Evolutionary conservation across 2,329 filamentous ascomycete genomes (phyloP).

Genomic region (Aspergillus uvarum): DNA sequence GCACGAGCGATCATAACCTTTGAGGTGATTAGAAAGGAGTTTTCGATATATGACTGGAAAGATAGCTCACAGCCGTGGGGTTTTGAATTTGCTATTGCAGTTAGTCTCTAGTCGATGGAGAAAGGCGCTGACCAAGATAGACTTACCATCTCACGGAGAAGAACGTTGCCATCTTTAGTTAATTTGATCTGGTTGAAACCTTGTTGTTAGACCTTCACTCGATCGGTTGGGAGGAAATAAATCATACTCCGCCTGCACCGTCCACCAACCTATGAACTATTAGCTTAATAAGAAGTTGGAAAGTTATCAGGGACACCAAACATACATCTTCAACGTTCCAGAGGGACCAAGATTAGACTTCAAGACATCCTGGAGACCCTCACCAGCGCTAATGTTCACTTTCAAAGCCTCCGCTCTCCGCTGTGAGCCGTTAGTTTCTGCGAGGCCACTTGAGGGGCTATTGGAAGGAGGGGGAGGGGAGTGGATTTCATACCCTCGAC

Average conservation of each 20-base stretch:
- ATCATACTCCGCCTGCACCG: slow-evolving; percentile 58
- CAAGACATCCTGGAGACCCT: slow-evolving; percentile 89
- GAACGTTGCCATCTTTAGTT: slow-evolving; percentile 96
- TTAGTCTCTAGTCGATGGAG: slow-evolving; percentile 30
- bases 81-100: slow-evolving; percentile 81
- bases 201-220: slow-evolving; percentile 20
- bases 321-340: slow-evolving; percentile 93
- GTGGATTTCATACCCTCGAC: slow-evolving; percentile 71
- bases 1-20: slow-evolving; percentile 71
- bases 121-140: slow-evolving; percentile 1
- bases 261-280: slow-evolving; percentile 57
- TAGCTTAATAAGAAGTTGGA: slow-evolving; percentile 17
- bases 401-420: slow-evolving; percentile 93
- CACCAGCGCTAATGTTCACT: slow-evolving; percentile 95
- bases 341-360: slow-evolving; percentile 93
- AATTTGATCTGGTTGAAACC: slow-evolving; percentile 75
- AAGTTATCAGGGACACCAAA: slow-evolving; percentile 7
- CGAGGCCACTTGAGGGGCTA: slow-evolving; percentile 32
- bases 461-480: slow-evolving; percentile 16
- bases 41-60: slow-evolving; percentile 8
- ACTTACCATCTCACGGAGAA: slow-evolving; percentile 64
- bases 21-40: slow-evolving; percentile 19
- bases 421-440: slow-evolving; percentile 56
- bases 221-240: slow-evolving; percentile 11
- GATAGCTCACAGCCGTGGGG: slow-evolving; percentile 74